Percentiles rank a stretch among this genome's conserved stretches.
Conservation (phyloP, 2,329 filamentous ascomycete genomes). For the Fusarium graminum region DNA sequence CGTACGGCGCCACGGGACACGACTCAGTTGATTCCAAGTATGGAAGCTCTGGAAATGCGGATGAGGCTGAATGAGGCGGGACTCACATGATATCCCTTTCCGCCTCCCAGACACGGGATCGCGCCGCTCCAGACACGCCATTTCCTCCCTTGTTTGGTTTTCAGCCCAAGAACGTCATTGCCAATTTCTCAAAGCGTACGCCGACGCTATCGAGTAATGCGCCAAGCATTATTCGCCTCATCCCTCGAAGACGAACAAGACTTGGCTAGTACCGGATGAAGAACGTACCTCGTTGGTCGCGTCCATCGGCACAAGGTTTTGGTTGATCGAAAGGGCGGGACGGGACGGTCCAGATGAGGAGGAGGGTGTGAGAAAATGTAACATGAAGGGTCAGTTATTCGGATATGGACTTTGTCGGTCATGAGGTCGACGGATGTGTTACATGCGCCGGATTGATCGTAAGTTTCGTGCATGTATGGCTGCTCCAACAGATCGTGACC, state of each 20-base stretch:
- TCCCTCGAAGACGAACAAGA: conserved; percentile 21
- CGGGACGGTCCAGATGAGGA: conserved; percentile 31
- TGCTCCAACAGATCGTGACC: conserved; percentile 6
- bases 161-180: conserved; percentile 11
- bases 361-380: conserved; percentile 12
- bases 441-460: conserved; percentile 12
- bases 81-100: conserved; percentile 21
- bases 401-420: background rate
- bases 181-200: conserved; percentile 7
- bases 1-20: conserved; percentile 7
- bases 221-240: conserved; percentile 25
- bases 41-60: conserved; percentile 33
- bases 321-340: conserved; percentile 27
- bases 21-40: conserved; percentile 9
- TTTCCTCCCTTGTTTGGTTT: conserved; percentile 18
- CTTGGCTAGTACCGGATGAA: conserved; percentile 15
- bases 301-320: conserved; percentile 9
- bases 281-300: background rate
- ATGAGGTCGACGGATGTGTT: background rate
- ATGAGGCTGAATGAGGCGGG: conserved; percentile 31
- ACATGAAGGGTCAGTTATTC: conserved; percentile 1
- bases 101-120: conserved; percentile 35
- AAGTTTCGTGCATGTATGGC: background rate
- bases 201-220: conserved; percentile 19
- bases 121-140: conserved; percentile 34